Base-by-base conservation (phyloP, 108 stramenopile species). In the Hondaea fermentalgiana region DNA sequence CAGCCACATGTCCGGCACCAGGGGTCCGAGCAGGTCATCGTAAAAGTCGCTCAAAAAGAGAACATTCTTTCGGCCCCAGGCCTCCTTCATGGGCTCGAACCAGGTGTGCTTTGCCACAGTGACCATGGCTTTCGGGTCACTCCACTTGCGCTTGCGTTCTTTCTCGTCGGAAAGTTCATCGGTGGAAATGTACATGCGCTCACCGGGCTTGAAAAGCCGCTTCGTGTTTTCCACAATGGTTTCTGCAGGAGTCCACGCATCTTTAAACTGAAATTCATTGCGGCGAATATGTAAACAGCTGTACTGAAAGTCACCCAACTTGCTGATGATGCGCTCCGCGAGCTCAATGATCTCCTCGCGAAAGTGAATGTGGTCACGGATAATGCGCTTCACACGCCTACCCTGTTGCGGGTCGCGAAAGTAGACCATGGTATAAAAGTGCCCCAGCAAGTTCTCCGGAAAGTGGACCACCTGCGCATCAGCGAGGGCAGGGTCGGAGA, bases 351-450 rank as follows among this genome's bases (percentile, higher is more conserved):
- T 83, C 19, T 83, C 76, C 76, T 83, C 76, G 49, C 76, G 76
- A 53, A 83, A 83, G 76, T 83, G 76, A 6, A 83, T 53, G 28
- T 83, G 76, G 51, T 83, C 76, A 12, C 76, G 76, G 3, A 83
- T 83, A 35, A 83, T 83, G 3, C 76, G 76, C 76, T 83, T 83
- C 25, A 83, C 76, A 16, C 76, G 45, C 23, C 76, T 43, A 6
- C 76, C 76, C 76, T 25, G 45, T 23, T 83, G 76, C n/a, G 76
- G 76, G 76, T 83, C 76, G 6, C 76, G 76, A 83, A 83, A 83
- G 76, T 83, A 83, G 17, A 83, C 76, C 49, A 83, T 53, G 17
- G 76, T 83, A 23, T 83, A 83, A 83, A 83, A 83, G 51, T 83
- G 76, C 2, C 76, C 76, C 8, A 83, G 76, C 8, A 83, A 45